Percentiles rank a stretch among this genome's conserved stretches.
These are phyloP conservation scores for Colletotrichum agaves DNA, from an alignment of 2,329 filamentous ascomycete genomes.

Conservation along the genomic window DNA sequence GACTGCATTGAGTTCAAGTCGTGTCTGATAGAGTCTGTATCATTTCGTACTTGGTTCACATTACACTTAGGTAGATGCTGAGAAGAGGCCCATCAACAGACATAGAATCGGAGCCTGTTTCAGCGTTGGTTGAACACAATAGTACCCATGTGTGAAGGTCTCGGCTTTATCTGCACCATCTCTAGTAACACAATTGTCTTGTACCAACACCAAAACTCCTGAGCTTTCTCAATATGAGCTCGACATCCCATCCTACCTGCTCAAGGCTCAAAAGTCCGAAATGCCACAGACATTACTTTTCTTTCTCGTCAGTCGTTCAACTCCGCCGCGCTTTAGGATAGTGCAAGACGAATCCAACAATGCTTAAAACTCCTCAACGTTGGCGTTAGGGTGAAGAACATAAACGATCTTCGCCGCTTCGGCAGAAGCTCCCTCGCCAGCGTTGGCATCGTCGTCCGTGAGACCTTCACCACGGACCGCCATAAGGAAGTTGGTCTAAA, in stretches of 20 bases:
- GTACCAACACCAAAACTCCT: constrained; percentile 31
- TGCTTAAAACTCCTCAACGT: constrained; percentile 71
- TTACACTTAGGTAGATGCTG: too few relatives aligned
- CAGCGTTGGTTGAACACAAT: too few relatives aligned
- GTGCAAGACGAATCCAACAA: neutral
- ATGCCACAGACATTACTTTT: constrained; percentile 27
- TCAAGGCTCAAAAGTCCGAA: constrained; percentile 13
- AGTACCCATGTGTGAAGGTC: neutral
- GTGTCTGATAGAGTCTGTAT: too few relatives aligned
- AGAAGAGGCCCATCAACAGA: too few relatives aligned
- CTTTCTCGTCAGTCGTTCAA: constrained; percentile 12
- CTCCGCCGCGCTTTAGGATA: neutral
- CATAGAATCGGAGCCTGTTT: too few relatives aligned
- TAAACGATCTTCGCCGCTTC: constrained; percentile 73
- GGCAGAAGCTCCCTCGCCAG: constrained; percentile 57
- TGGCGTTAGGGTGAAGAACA: constrained; percentile 93
- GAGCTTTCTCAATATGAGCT: neutral
- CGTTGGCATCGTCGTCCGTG: constrained; percentile 53
- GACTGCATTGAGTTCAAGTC: too few relatives aligned
- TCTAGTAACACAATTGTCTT: neutral
- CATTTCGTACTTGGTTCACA: too few relatives aligned
- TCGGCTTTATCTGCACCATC: neutral
- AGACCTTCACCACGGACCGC: constrained; percentile 75
- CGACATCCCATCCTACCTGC: constrained; percentile 7
- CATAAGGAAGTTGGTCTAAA: constrained; percentile 86